Evolutionary conservation across 2,329 filamentous ascomycete species (phyloP), one percentile per base, ranked within the genome.

Genomic region (Penicillium sp.): DNA sequence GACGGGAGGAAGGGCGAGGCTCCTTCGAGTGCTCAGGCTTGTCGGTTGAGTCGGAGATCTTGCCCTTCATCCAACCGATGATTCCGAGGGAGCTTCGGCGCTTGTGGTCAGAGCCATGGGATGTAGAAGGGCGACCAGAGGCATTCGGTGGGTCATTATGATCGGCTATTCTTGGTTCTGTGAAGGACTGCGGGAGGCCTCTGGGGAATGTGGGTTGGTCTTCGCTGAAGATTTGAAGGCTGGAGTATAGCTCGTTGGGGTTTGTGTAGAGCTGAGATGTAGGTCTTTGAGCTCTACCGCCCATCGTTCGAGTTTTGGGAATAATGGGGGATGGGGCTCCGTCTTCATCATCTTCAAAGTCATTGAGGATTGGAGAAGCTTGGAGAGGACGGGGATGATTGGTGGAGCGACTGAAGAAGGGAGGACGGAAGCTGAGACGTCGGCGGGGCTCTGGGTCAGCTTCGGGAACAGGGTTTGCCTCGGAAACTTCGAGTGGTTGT

Each of bases 1-100:
- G 39, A 22, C 62, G 59, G 4, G 59, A 56, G 1, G 62, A 45
- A 2, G 55, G 21, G 11, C 56, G 61, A 1, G 58, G 46, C 29
- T 64, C 62, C 21, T 55, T 57, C 9, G 42, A 18, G 14, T 56
- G 53, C 8, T 43, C 40, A 22, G 42, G 43, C 18, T 52, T 50
- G 1, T 64, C 61, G 9, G 38, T 32, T 3, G 56, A 53, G 21
- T 61, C 61, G 8, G 61, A 63, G 16, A 63, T 63, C 38, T 68
- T 64, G 1, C 68, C 63, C 56, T 75, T 75, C 62, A 76, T 72
- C 73, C 73, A 76, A n/a, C 70, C 67, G 38, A 75, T 68, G 24
- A 76, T 65, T 1, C 70, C 65, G 5, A 72, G 57, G 2, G 73
- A 75, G 51, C 70, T 69, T 41, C 70, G 72, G 21, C 72, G 66